phyloP scores from a whole-genome alignment of 2,329 filamentous ascomycete genomes.

The Botryosphaeria dothidea region DNA sequence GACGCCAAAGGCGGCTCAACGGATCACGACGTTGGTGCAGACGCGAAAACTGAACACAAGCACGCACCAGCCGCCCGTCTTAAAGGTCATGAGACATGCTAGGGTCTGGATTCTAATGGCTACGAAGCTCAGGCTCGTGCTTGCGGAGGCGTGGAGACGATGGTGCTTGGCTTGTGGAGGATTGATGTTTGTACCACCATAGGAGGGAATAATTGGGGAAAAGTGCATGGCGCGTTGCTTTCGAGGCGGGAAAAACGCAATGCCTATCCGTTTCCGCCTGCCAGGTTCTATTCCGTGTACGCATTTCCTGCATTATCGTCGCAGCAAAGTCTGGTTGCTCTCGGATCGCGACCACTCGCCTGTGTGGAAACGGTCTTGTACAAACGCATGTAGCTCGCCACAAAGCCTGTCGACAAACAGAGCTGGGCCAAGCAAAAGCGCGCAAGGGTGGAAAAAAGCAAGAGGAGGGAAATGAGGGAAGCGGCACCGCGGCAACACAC shows the following conservation, averaged over 20 bases:
- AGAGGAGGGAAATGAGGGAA: background rate
- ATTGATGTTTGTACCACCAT: background rate
- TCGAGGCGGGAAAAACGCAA: background rate
- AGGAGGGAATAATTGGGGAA: background rate
- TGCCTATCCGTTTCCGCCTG: background rate
- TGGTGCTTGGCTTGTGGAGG: background rate
- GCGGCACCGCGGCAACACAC: background rate
- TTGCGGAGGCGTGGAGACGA: background rate
- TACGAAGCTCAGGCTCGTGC: background rate
- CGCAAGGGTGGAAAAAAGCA: background rate
- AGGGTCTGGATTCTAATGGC: background rate
- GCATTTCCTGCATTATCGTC: conserved; percentile 1
- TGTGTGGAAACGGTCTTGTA: background rate
- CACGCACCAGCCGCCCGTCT: background rate
- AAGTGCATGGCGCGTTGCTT: no score
- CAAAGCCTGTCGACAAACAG: background rate
- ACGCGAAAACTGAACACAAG: background rate
- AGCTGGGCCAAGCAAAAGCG: background rate
- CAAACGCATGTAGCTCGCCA: background rate
- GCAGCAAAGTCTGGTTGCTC: no score
- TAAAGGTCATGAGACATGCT: conserved; percentile 1
- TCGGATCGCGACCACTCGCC: no score
- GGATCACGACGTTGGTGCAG: background rate
- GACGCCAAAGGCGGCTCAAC: background rate
- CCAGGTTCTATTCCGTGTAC: background rate